Percentiles rank a stretch among this genome's conserved stretches.
phyloP scores from a whole-genome alignment of 2,329 filamentous ascomycete genomes.

The Purpureocillium takamizusanense region DNA sequence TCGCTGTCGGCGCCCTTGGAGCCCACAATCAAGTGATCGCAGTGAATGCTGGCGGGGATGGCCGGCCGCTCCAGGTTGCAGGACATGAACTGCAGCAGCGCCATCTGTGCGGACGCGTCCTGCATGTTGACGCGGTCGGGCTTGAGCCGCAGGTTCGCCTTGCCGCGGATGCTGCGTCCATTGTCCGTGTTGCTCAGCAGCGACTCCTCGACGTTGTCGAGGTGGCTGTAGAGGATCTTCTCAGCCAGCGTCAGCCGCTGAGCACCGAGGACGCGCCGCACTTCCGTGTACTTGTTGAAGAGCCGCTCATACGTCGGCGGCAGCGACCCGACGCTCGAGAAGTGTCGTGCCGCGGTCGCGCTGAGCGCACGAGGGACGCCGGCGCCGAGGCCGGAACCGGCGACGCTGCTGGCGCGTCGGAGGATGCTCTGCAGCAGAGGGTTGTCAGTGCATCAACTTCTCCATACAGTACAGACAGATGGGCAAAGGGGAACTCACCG shows the following conservation, averaged over 20 bases:
- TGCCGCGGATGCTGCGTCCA: slow-evolving; percentile 74
- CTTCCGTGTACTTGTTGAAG: slow-evolving; percentile 65
- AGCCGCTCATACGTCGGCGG: slow-evolving; percentile 76
- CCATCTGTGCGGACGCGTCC: slow-evolving; percentile 98
- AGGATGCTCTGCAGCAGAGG: slow-evolving; percentile 26
- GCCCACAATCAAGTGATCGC: slow-evolving; percentile 97
- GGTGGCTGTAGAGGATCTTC: slow-evolving; percentile 96
- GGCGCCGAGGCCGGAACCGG: slow-evolving; percentile 12
- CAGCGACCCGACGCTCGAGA: slow-evolving; percentile 32
- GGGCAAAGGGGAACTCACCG: slow-evolving; percentile 22
- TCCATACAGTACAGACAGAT: no score
- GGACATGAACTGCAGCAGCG: slow-evolving; percentile 95
- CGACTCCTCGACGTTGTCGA: slow-evolving; percentile 82
- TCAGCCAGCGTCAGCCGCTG: slow-evolving; percentile 77
- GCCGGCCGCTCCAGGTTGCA: slow-evolving; percentile 83
- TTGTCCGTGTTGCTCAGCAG: slow-evolving; percentile 75
- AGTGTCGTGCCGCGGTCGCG: slow-evolving; percentile 20
- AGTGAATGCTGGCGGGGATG: slow-evolving; percentile 95
- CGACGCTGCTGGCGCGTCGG: slow-evolving; percentile 21
- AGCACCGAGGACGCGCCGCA: slow-evolving; percentile 61
- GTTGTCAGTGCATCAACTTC: no score
- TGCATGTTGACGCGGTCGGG: slow-evolving; percentile 98
- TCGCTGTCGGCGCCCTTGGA: slow-evolving; percentile 83
- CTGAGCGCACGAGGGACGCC: slow-evolving; percentile 3
- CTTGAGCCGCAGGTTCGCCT: slow-evolving; percentile 91